Percentiles rank a stretch among this genome's conserved stretches.
Evolutionary conservation across 441 rosid genomes (phyloP).

Genomic region (Erysimum cheiri): DNA sequence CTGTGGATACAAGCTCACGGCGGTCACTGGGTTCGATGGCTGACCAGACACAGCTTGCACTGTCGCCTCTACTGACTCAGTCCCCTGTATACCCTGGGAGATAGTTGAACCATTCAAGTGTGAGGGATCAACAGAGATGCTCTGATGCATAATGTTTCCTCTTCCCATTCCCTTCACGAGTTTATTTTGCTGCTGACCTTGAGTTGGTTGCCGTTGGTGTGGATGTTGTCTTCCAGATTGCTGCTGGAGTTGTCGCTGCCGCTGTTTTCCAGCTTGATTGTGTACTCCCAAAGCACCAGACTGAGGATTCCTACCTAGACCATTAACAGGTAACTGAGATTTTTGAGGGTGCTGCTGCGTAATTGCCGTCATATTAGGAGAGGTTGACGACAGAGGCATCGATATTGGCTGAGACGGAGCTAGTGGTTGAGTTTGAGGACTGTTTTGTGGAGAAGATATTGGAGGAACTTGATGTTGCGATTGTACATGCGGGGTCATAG

Average conservation of each 20-base stretch:
- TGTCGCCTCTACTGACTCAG: constrained; percentile 70
- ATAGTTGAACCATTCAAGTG: constrained; percentile 66
- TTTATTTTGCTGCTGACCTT: constrained; percentile 74
- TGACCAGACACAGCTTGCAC: constrained; percentile 68
- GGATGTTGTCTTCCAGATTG: constrained; percentile 89
- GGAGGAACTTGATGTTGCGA: constrained; percentile 65
- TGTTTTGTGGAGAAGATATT: constrained; percentile 68
- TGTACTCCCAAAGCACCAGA: constrained; percentile 58
- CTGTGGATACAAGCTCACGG: constrained; percentile 56
- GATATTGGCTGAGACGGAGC: constrained; percentile 62
- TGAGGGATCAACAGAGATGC: constrained; percentile 65
- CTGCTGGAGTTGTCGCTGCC: constrained; percentile 74
- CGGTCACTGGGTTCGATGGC: constrained; percentile 62
- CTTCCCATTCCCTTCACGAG: constrained; percentile 78
- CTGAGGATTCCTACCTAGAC: constrained; percentile 62
- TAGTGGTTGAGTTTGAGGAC: constrained; percentile 70
- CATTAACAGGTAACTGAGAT: constrained; percentile 64
- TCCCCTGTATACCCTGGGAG: constrained; percentile 63
- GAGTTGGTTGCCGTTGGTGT: constrained; percentile 73
- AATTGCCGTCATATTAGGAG: constrained; percentile 69
- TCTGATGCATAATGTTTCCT: constrained; percentile 79
- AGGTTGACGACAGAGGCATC: constrained; percentile 51
- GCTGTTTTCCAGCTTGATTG: constrained; percentile 87
- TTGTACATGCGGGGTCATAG: constrained; percentile 64
- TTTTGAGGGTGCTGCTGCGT: constrained; percentile 69